Evolutionary conservation across 2,329 filamentous ascomycete genomes (phyloP).

Genomic region (Ceratocystis ficicola): DNA sequence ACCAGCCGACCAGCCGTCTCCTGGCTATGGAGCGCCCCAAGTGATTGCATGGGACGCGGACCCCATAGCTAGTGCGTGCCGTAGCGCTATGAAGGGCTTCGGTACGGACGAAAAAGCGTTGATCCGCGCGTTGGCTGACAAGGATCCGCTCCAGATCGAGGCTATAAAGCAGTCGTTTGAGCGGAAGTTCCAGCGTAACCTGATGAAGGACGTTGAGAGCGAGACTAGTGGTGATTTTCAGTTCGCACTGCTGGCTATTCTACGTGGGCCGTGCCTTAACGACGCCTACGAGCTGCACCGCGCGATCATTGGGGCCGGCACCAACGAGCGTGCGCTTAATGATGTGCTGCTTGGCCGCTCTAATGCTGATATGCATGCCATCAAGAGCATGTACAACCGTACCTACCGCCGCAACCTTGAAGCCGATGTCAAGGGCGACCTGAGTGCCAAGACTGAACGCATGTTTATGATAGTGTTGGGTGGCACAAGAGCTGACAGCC

Average conservation of each 20-base stretch:
- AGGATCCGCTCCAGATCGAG: constrained; percentile 67
- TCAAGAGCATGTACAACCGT: constrained; percentile 65
- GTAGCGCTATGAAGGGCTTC: constrained; percentile 83
- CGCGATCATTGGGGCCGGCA: constrained; percentile 67
- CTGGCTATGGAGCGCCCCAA: constrained; percentile 63
- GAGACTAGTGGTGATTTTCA: constrained; percentile 68
- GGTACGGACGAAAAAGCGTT: constrained; percentile 75
- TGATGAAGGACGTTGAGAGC: constrained; percentile 62
- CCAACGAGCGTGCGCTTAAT: constrained; percentile 75
- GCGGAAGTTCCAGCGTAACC: constrained; percentile 50
- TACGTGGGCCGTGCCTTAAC: constrained; percentile 64
- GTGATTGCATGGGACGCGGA: constrained; percentile 56
- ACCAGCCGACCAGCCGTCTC: constrained; percentile 41
- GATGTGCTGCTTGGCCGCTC: constrained; percentile 71
- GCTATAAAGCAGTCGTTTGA: constrained; percentile 56
- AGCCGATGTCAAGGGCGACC: constrained; percentile 59
- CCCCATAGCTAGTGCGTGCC: constrained; percentile 56
- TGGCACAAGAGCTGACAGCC: constrained; percentile 65
- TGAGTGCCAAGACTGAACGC: constrained; percentile 74
- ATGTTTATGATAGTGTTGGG: constrained; percentile 74
- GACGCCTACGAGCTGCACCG: constrained; percentile 61
- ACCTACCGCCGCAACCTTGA: constrained; percentile 57
- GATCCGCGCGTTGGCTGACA: constrained; percentile 55
- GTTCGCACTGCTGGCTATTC: constrained; percentile 60
- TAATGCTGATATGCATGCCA: constrained; percentile 78